Conservation (phyloP, 768 basidiomycete species). For the Boletus vermiculosoides region DNA sequence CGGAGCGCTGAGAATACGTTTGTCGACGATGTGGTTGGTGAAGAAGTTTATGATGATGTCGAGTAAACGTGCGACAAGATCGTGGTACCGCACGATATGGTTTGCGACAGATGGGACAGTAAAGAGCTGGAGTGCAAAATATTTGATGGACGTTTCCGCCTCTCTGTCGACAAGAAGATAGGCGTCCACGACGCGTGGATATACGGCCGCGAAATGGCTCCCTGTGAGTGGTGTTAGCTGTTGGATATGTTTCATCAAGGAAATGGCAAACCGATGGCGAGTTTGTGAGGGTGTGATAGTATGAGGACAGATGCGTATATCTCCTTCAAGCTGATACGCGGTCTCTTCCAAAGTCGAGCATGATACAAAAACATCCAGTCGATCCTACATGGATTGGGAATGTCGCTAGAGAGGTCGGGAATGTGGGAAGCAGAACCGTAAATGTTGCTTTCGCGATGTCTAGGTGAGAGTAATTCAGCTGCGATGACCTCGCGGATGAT, state of each 20-base stretch:
- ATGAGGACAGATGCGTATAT: constrained; percentile 75
- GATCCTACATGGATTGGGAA: constrained; percentile 57
- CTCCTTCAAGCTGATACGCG: constrained; percentile 76
- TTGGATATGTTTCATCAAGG: neutral
- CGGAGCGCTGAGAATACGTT: constrained; percentile 50
- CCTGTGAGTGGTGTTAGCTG: constrained; percentile 43
- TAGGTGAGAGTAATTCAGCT: constrained; percentile 60
- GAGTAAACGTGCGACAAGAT: constrained; percentile 73
- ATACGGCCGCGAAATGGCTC: constrained; percentile 80
- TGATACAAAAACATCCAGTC: constrained; percentile 82
- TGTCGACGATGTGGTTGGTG: constrained; percentile 81
- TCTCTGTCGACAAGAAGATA: constrained; percentile 93
- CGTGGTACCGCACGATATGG: constrained; percentile 71
- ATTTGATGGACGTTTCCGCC: constrained; percentile 92
- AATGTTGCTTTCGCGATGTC: constrained; percentile 51
- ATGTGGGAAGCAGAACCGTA: constrained; percentile 39
- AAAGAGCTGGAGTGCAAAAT: constrained; percentile 90
- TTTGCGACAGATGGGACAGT: constrained; percentile 84
- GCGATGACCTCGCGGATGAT: constrained; percentile 73
- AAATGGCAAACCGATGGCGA: constrained; percentile 62
- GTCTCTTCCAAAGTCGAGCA: constrained; percentile 81
- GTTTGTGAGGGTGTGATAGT: constrained; percentile 69
- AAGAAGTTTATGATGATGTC: constrained; percentile 89
- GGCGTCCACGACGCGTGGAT: constrained; percentile 83
- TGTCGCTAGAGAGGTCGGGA: constrained; percentile 37